phyloP scores from a whole-genome alignment of 306 rosid genomes.

The Malus domestica region ASM211411v1 NC_041801.1:2238001-2238500 shows the following conservation, averaged over 20 bases:
- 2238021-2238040: slow-evolving; percentile 12
- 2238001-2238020: slow-evolving; percentile 56
- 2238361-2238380: neutral
- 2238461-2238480: neutral
- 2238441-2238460: neutral
- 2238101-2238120: neutral
- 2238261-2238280: too few species aligned
- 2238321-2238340: neutral
- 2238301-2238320: neutral
- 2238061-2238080: neutral
- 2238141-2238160: neutral
- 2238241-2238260: too few species aligned
- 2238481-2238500: too few species aligned
- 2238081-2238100: neutral
- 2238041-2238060: neutral
- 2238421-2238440: neutral
- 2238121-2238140: neutral
- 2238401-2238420: neutral
- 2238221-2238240: neutral
- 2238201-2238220: neutral
- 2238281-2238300: neutral
- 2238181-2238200: too few species aligned
- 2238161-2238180: too few species aligned
- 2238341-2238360: neutral
- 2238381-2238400: neutral